Evolutionary conservation across 2,329 filamentous ascomycete species (phyloP), one percentile per base, ranked within the genome.

Genomic region (Pyricularia grisea): DNA sequence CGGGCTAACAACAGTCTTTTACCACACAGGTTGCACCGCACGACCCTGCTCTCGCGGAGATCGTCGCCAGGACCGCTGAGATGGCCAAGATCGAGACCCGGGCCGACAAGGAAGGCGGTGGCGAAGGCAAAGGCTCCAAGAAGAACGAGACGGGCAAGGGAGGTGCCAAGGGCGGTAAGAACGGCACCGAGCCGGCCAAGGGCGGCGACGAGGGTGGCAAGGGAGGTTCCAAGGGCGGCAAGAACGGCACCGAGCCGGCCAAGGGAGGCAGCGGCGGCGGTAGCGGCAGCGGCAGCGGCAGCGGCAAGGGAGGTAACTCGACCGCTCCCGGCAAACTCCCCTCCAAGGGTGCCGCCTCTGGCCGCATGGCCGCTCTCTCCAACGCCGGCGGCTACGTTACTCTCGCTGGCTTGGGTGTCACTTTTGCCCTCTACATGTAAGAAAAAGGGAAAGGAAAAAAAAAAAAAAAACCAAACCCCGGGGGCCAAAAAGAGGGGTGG

Each of bases 341-440:
- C 12, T 6, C 23, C 33, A 67, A 67, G 31, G 36, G 25, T 27
- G 36, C 14, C 65, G 36, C 33, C 23, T 4, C 33, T 3, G 65
- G 10, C 65, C n/a, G 65, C 31, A 23, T 67, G 27, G 14, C 36
- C 14, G 14, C 42, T 5, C 12, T 60, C 20, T 58, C 66, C 17
- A 50, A 30, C 50, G 66, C 31, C 14, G 66, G 66, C 42, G 50
- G 66, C 42, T 33, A 60, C 42, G 66, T 61, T 50, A 60, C 66
- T 3, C 9, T 67, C 27, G 66, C 66, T 27, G 66, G 66, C 7
- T 12, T 67, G 12, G 66, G 66, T 20, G 50, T 67, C 12, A 36
- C 66, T 17, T 67, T 67, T 20, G 36, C 50, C n/a, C 20, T 67
- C 27, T 67, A 60, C 50, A 60, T 67, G 50, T 50, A 33, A 36